These are phyloP conservation scores for Chalciporus pseudorubinellus DNA, from an alignment of 768 basidiomycete genomes.

Conservation along the genomic window DNA sequence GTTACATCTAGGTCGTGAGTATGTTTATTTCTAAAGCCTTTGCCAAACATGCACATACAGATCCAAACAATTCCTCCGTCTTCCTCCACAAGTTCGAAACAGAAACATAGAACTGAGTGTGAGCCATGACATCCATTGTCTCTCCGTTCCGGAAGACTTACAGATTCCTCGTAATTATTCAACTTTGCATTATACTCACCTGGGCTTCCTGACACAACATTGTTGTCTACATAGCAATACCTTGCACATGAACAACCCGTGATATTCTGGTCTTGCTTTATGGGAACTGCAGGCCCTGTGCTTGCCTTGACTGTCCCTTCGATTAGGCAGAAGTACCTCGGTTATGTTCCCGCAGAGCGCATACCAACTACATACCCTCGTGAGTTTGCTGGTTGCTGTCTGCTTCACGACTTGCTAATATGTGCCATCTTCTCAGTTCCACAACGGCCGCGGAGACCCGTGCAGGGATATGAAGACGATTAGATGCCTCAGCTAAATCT, in stretches of 20 bases:
- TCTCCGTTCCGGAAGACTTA: slow-evolving; percentile 30
- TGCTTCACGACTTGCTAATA: background rate
- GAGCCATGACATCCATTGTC: slow-evolving; percentile 28
- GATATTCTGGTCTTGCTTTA: slow-evolving; percentile 80
- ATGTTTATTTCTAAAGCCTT: too few species aligned
- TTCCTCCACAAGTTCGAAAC: slow-evolving; percentile 1
- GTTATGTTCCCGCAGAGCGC: slow-evolving; percentile 65
- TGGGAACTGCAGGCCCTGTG: slow-evolving; percentile 75
- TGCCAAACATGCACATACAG: slow-evolving; percentile 10
- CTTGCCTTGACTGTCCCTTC: slow-evolving; percentile 76
- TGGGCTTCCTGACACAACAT: background rate
- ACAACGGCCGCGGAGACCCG: slow-evolving; percentile 62
- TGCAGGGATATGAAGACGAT: slow-evolving; percentile 76
- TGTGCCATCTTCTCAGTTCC: slow-evolving; percentile 48
- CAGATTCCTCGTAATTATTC: slow-evolving; percentile 26
- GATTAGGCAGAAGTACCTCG: slow-evolving; percentile 64
- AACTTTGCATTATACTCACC: background rate
- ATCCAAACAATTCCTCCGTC: slow-evolving; percentile 20
- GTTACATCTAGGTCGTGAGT: too few species aligned
- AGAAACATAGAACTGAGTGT: background rate
- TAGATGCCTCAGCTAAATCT: slow-evolving; percentile 9
- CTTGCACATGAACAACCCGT: slow-evolving; percentile 89
- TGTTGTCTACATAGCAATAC: slow-evolving; percentile 62
- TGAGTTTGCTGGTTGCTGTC: slow-evolving; percentile 37
- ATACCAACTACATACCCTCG: slow-evolving; percentile 78